Conservation (phyloP, 2,329 filamentous ascomycete species). For the Hypoxylon rubiginosum region DNA sequence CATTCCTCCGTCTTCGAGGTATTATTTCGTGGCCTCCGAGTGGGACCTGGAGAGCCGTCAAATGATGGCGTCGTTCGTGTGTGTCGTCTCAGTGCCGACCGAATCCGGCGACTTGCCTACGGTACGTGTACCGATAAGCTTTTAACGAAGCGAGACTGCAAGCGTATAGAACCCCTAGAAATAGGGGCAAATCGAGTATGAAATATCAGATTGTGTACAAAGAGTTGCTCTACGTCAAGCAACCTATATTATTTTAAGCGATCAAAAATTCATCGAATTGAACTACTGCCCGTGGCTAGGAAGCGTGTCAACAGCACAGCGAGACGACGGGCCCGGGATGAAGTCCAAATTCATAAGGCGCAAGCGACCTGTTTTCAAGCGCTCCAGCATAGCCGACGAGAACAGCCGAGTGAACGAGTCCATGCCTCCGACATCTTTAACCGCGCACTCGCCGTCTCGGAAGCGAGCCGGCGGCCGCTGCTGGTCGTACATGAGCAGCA, state of each 20-base stretch:
- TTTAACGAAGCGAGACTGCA: slow-evolving; percentile 13
- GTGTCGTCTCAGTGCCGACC: slow-evolving; percentile 23
- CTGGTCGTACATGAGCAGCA: slow-evolving; percentile 51
- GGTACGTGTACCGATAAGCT: slow-evolving; percentile 41
- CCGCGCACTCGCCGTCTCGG: slow-evolving; percentile 43
- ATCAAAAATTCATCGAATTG: not conserved
- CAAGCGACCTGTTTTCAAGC: slow-evolving; percentile 45
- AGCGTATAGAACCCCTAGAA: not conserved
- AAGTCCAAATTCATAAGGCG: slow-evolving; percentile 50
- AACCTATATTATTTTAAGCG: not conserved
- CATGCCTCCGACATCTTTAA: slow-evolving; percentile 41
- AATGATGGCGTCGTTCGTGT: slow-evolving; percentile 40
- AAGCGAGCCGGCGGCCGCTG: slow-evolving; percentile 48
- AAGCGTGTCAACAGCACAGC: not conserved
- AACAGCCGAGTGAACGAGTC: slow-evolving; percentile 9
- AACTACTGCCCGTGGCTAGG: not conserved
- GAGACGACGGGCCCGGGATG: slow-evolving; percentile 7
- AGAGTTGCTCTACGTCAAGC: not conserved
- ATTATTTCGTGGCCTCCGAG: slow-evolving; percentile 39
- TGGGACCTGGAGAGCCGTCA: slow-evolving; percentile 40
- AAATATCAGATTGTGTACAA: not conserved
- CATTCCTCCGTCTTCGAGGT: slow-evolving; percentile 40
- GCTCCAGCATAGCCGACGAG: slow-evolving; percentile 36
- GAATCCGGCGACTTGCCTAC: slow-evolving; percentile 23
- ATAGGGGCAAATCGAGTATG: not conserved